Evolutionary conservation across 768 basidiomycete species (phyloP).

Genomic region (Wakefieldia striispora): DNA sequence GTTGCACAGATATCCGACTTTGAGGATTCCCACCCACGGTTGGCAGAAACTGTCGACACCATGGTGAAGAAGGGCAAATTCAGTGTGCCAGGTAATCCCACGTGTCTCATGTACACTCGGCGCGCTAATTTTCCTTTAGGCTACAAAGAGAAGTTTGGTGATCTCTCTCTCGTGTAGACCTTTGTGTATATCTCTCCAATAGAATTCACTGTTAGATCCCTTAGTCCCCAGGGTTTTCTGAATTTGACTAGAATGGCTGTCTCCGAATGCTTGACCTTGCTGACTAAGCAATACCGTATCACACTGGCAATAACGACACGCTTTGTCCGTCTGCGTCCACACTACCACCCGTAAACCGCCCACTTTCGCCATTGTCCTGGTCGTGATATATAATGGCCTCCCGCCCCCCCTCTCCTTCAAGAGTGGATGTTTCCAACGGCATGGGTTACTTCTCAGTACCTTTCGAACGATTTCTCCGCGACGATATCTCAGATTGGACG

Average conservation of each 20-base stretch:
- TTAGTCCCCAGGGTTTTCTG: neutral
- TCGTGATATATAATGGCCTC: slow-evolving; percentile 32
- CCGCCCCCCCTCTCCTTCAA: slow-evolving; percentile 39
- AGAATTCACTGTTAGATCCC: slow-evolving; percentile 12
- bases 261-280: neutral
- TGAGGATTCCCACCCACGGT: slow-evolving; percentile 87
- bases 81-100: slow-evolving; percentile 82
- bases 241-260: neutral
- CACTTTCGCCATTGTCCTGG: slow-evolving; percentile 15
- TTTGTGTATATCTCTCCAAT: slow-evolving; percentile 22
- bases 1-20: slow-evolving; percentile 77
- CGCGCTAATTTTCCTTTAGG: slow-evolving; percentile 40
- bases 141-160: slow-evolving; percentile 96
- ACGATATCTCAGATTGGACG: slow-evolving; percentile 74
- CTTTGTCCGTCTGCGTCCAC: slow-evolving; percentile 7
- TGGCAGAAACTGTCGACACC: slow-evolving; percentile 85
- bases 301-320: neutral
- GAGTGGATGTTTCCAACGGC: slow-evolving; percentile 30
- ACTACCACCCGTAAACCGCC: neutral
- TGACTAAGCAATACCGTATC: slow-evolving; percentile 23
- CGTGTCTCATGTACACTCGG: neutral
- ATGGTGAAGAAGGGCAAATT: slow-evolving; percentile 99
- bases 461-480: slow-evolving; percentile 72
- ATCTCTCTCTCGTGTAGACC: slow-evolving; percentile 84
- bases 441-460: slow-evolving; percentile 62